Base-by-base conservation (phyloP, 345 rosid genomes). In the Gossypium mustelinum region DNA sequence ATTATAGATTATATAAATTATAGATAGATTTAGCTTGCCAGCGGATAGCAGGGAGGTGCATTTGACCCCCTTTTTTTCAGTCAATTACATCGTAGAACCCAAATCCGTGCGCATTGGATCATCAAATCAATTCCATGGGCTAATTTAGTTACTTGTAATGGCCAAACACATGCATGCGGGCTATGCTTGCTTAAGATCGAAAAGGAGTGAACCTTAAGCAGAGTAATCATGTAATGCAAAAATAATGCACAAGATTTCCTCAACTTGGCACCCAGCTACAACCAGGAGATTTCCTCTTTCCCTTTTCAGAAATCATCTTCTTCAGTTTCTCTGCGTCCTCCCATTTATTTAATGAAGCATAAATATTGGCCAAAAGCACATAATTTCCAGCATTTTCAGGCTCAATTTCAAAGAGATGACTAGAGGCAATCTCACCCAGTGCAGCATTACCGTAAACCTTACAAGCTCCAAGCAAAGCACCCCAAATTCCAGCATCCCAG, bases 381-480 rank as follows among this genome's bases (percentile, higher is more conserved):
- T 81, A 85, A 73, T 88, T 89, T 18, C 92, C 90, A 3, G 86
- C 72, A 71, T 86, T 79, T 65, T 39, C 71, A 18, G 92, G 92
- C 68, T 86, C 92, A 6, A 88, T 80, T 47, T 78, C 70, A 14
- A 88, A 77, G 67, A 89, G 84, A 78, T 83, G 79, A 72, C 70
- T 78, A 2, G 92, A 89, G 47, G 83, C 89, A 58, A 85, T 76
- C 80, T 89, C 89, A 39, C 89, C 92, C 78, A 86, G 77, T 41
- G 75, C 68, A 22, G 76, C 80, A 74, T 86, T 86, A 9, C 81
- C 80, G 65, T 89, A 85, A 57, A 86, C 72, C 75, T 82, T 80
- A 73, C 91, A 87, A 73, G 90, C 86, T 79, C 89, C 89, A 22
- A 87, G 84, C 71, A 89, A 75, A 70, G 92, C 85, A 62, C 89